These are phyloP conservation scores for Prunus mume DNA, from an alignment of 306 rosid species.

Conservation along the genomic window DNA sequence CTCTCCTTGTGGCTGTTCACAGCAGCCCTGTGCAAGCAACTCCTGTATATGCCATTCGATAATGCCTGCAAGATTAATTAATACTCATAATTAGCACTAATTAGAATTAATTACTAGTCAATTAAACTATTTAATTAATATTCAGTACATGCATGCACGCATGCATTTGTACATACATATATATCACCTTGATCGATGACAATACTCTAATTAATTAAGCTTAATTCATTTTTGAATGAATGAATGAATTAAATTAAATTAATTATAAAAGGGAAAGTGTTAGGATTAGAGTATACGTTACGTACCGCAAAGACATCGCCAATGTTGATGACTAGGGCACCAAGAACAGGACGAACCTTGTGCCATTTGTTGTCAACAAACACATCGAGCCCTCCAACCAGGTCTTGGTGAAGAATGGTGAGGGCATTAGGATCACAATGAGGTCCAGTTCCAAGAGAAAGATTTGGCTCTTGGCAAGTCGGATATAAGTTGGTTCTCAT, in stretches of 20 bases:
- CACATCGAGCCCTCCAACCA: slow-evolving; percentile 71
- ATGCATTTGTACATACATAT: too few relatives aligned
- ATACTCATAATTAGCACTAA: too few relatives aligned
- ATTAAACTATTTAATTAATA: too few relatives aligned
- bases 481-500: slow-evolving; percentile 85
- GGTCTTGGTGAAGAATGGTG: slow-evolving; percentile 75
- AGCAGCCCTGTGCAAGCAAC: slow-evolving; percentile 70
- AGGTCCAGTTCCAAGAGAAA: slow-evolving; percentile 68
- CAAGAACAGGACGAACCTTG: slow-evolving; percentile 40
- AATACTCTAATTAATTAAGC: too few relatives aligned
- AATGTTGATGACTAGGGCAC: slow-evolving; percentile 63
- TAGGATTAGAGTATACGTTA: too few relatives aligned
- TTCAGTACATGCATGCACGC: too few relatives aligned
- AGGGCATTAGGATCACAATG: slow-evolving; percentile 79
- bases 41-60: slow-evolving; percentile 31
- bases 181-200: too few relatives aligned
- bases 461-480: slow-evolving; percentile 42
- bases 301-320: slow-evolving; percentile 67
- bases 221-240: too few relatives aligned
- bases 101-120: too few relatives aligned
- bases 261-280: too few relatives aligned
- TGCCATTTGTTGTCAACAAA: slow-evolving; percentile 56
- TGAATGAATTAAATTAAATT: too few relatives aligned
- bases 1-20: slow-evolving; percentile 55
- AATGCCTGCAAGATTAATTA: slow-evolving; percentile 8